These are phyloP conservation scores for Saccharomycopsis selenospora DNA, from an alignment of 805 yeast genomes.

Conservation along the genomic window DNA sequence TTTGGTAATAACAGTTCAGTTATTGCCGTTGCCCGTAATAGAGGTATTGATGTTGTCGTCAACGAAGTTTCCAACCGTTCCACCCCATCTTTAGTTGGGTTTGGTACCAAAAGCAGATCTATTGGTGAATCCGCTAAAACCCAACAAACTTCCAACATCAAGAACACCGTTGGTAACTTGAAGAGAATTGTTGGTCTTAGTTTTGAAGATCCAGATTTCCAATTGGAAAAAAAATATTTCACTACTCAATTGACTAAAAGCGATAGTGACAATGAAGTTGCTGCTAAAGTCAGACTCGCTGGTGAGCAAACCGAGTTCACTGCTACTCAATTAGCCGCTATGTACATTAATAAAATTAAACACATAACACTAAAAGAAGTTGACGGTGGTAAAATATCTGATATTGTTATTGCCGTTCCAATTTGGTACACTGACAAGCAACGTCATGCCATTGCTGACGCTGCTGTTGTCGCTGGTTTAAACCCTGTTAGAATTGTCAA, in stretches of 20 bases:
- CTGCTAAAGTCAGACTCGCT: conserved; percentile 77
- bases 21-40: conserved; percentile 92
- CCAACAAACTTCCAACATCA: conserved; percentile 92
- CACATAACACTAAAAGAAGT: conserved; percentile 74
- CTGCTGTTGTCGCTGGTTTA: conserved; percentile 91
- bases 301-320: conserved; percentile 75
- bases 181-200: conserved; percentile 86
- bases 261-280: conserved; percentile 64
- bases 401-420: conserved; percentile 92
- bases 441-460: conserved; percentile 93
- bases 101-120: conserved; percentile 80
- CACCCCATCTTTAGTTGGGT: conserved; percentile 89
- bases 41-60: conserved; percentile 97
- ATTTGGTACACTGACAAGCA: conserved; percentile 95
- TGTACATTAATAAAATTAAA: conserved; percentile 90
- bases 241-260: conserved; percentile 60
- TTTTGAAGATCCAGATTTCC: conserved; percentile 68
- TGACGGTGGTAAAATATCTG: conserved; percentile 63
- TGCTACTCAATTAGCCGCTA: conserved; percentile 86
- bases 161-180: conserved; percentile 91
- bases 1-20: conserved; percentile 93
- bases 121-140: conserved; percentile 95
- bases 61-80: conserved; percentile 97
- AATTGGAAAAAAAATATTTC: conserved; percentile 64
- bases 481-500: conserved; percentile 98